Evolutionary conservation across 768 basidiomycete species (phyloP).

Genomic region (Strobilomyces confusus): DNA sequence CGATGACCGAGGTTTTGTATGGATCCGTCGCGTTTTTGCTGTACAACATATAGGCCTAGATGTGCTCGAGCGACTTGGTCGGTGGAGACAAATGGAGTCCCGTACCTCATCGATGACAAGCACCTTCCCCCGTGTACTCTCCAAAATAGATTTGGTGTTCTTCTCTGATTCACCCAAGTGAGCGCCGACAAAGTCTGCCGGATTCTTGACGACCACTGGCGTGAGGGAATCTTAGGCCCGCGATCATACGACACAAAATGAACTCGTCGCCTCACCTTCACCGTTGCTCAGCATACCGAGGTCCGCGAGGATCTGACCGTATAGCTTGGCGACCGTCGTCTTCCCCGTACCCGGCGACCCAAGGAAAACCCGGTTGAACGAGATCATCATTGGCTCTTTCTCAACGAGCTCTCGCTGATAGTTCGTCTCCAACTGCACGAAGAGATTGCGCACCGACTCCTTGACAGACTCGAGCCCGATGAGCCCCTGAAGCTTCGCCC

Average conservation of each 20-base stretch:
- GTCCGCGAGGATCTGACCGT: slow-evolving; percentile 61
- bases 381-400: slow-evolving; percentile 46
- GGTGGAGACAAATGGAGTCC: background rate
- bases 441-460: slow-evolving; percentile 46
- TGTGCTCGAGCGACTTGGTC: background rate
- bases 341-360: slow-evolving; percentile 73
- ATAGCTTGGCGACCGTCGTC: slow-evolving; percentile 65
- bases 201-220: slow-evolving; percentile 63
- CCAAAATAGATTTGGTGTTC: slow-evolving; percentile 63
- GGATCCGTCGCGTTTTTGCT: slow-evolving; percentile 39
- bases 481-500: slow-evolving; percentile 49
- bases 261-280: slow-evolving; percentile 46
- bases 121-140: slow-evolving; percentile 58
- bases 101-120: slow-evolving; percentile 67
- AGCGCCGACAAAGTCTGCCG: slow-evolving; percentile 62
- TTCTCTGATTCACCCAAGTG: slow-evolving; percentile 57
- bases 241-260: background rate
- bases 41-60: slow-evolving; percentile 70
- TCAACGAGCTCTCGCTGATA: slow-evolving; percentile 59
- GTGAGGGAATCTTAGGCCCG: background rate
- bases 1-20: slow-evolving; percentile 68
- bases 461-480: slow-evolving; percentile 60
- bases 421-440: slow-evolving; percentile 48
- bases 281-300: slow-evolving; percentile 65
- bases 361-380: slow-evolving; percentile 63